Base-by-base conservation (phyloP, 2,329 filamentous ascomycete species). In the Hypoxylon sp. region DNA sequence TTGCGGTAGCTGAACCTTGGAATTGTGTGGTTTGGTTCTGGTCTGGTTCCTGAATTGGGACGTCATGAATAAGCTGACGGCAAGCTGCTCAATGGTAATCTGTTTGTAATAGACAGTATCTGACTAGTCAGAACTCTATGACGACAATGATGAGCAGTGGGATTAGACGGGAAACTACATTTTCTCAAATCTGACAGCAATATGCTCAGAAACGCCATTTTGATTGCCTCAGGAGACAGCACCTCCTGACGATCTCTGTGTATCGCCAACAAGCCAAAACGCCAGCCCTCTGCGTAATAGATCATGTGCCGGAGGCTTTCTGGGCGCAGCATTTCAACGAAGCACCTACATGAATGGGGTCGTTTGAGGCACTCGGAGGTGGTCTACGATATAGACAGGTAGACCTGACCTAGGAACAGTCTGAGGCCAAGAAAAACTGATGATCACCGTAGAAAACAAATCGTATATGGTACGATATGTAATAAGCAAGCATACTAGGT, bases 121-220 rank as follows among this genome's bases (percentile, higher is more conserved):
- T 42, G 57, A 63, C 52, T 44, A 53, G 58, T 61, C 57, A 59
- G 54, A 63, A 63, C 44, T 66, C 59, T 53, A 58, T 52, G 61
- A 26, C 48, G 37, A 26, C 13, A n/a, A 17, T 39, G 10, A 54
- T 24, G 44, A 59, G n/a, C n/a, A 39, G 50, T 48, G 52, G 52
- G 50, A 60, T 65, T 53, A 57, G 55, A 61, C 17, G 33, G 33
- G 46, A 4, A 24, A 17, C n/a, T 60, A 29, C 33, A 51, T 37
- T 33, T 19, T 33, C 35, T 37, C 29, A 26, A 22, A 46, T 53
- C 47, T 24, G 42, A 54, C 24, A 42, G n/a, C 33, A 19, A n/a
- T 63, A 35, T 35, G 19, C 29, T 39, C 22, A 31, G 24, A 29
- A 37, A 37, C 29, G 14, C 13, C 13, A 48, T 48, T 31, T 26